Conservation (phyloP, 208 protist genomes). For the Crithidia brevicula region DNA sequence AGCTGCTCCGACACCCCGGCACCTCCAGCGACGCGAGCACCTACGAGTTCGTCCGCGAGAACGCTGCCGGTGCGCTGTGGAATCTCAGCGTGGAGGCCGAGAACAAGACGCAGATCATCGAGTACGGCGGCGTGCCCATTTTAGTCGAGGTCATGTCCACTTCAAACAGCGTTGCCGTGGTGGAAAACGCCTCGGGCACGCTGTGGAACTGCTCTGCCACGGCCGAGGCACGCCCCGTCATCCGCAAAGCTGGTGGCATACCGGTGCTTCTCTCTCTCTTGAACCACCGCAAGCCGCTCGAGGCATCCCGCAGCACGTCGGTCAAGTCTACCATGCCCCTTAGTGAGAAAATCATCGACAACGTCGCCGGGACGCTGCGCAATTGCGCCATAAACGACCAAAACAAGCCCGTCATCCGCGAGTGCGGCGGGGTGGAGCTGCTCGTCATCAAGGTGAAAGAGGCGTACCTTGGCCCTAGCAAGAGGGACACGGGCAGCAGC, state of each 20-base stretch:
- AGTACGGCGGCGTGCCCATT: constrained; percentile 87
- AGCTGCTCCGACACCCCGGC: constrained; percentile 54
- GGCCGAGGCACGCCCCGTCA: constrained; percentile 77
- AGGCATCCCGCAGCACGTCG: constrained; percentile 2
- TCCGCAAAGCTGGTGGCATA: constrained; percentile 87
- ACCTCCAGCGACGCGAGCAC: constrained; percentile 30
- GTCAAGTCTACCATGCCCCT: constrained; percentile 26
- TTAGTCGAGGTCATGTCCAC: constrained; percentile 76
- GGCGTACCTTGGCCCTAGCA: constrained; percentile 30
- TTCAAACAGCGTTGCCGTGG: constrained; percentile 71
- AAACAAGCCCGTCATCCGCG: constrained; percentile 88
- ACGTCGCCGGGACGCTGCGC: constrained; percentile 87
- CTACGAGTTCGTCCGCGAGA: constrained; percentile 90
- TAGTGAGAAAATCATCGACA: constrained; percentile 90
- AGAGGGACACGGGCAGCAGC: neutral
- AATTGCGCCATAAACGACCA: constrained; percentile 95
- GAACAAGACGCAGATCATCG: constrained; percentile 90
- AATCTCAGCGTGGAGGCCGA: constrained; percentile 93
- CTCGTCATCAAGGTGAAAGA: constrained; percentile 70
- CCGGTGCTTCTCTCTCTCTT: constrained; percentile 81
- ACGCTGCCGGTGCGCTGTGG: constrained; percentile 93
- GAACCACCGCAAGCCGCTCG: constrained; percentile 42
- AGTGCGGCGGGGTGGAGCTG: constrained; percentile 85
- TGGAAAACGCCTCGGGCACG: constrained; percentile 92
- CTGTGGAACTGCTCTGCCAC: constrained; percentile 94